phyloP scores from a whole-genome alignment of 83 land plant genomes.

The Picea abies region DNA sequence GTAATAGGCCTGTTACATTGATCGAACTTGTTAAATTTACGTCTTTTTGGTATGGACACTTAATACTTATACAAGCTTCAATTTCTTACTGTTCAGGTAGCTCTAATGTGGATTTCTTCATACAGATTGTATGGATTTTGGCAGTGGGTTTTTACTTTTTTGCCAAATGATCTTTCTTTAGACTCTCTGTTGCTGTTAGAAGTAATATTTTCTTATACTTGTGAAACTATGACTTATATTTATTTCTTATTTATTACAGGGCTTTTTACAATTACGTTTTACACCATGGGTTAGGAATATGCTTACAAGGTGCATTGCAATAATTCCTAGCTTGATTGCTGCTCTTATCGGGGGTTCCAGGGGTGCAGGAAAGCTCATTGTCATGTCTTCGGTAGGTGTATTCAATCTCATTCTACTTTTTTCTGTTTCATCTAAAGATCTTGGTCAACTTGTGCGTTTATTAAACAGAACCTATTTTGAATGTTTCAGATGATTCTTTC shows the following conservation, averaged over 20 bases:
- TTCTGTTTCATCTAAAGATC: not conserved
- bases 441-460: not conserved
- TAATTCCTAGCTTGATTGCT: slow-evolving; percentile 34
- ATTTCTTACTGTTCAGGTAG: no score
- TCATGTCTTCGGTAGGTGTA: slow-evolving; percentile 31
- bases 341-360: slow-evolving; percentile 36
- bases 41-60: not conserved
- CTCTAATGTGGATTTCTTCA: not conserved
- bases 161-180: not conserved
- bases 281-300: slow-evolving; percentile 34
- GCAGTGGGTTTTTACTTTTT: not conserved
- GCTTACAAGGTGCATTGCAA: slow-evolving; percentile 34
- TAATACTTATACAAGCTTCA: no score
- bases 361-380: slow-evolving; percentile 38
- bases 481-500: slow-evolving; percentile 34
- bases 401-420: not conserved
- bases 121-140: not conserved
- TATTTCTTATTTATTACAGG: slow-evolving; percentile 20
- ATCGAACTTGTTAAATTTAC: not conserved
- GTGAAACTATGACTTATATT: not conserved
- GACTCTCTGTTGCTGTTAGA: not conserved
- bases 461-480: not conserved
- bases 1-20: not conserved
- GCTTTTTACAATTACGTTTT: slow-evolving; percentile 30
- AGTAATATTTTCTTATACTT: not conserved